Evolutionary conservation across 805 yeast genomes (phyloP).

Genomic region (Kurtzmaniella fragi): DNA sequence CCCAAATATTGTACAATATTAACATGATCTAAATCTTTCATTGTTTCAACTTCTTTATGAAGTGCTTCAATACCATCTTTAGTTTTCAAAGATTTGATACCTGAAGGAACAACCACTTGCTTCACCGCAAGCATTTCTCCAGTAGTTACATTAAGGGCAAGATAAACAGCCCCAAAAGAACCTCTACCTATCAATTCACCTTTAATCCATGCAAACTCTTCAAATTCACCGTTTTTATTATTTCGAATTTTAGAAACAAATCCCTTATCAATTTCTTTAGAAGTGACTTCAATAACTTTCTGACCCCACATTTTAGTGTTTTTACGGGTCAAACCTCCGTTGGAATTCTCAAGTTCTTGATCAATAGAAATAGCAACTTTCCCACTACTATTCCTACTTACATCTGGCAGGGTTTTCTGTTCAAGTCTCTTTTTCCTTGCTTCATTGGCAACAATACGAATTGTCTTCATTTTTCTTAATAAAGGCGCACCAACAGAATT

Average conservation of each 20-base stretch:
- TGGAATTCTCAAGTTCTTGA: background rate
- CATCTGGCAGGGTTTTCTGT: slow-evolving; percentile 7
- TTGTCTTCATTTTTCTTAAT: slow-evolving; percentile 73
- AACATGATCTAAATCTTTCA: slow-evolving; percentile 89
- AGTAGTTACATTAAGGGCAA: slow-evolving; percentile 90
- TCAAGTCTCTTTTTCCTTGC: slow-evolving; percentile 47
- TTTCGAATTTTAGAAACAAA: slow-evolving; percentile 62
- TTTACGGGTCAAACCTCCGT: slow-evolving; percentile 48
- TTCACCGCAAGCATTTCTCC: slow-evolving; percentile 99
- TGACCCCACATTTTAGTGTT: slow-evolving; percentile 99
- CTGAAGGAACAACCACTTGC: slow-evolving; percentile 68
- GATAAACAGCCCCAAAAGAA: slow-evolving; percentile 88
- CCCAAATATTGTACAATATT: slow-evolving; percentile 96
- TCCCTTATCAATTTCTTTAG: slow-evolving; percentile 58
- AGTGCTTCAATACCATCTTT: slow-evolving; percentile 74
- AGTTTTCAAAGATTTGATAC: slow-evolving; percentile 39
- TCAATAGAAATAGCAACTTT: background rate
- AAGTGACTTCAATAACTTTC: slow-evolving; percentile 82
- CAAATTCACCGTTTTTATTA: slow-evolving; percentile 57
- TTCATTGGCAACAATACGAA: slow-evolving; percentile 89
- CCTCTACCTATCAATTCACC: slow-evolving; percentile 97
- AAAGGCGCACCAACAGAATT: slow-evolving; percentile 11
- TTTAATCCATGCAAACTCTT: slow-evolving; percentile 94
- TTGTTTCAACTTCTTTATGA: slow-evolving; percentile 84
- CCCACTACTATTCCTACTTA: slow-evolving; percentile 2